Conservation (phyloP, 495 filamentous ascomycete species). For the Mycothermus thermophilus region DNA sequence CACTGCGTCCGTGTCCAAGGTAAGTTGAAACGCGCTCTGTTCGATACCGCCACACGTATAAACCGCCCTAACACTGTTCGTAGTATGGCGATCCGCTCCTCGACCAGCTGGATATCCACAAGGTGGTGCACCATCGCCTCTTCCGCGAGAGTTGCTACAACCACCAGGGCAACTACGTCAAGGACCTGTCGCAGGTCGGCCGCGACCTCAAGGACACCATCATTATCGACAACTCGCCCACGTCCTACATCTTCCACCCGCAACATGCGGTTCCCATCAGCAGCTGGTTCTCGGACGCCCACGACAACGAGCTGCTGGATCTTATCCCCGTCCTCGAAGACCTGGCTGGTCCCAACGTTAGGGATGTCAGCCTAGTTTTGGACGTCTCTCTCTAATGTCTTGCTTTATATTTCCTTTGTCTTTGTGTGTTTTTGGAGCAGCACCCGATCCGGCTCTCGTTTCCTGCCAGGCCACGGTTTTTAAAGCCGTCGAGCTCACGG, state of each 20-base stretch:
- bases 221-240: conserved; percentile 99
- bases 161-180: conserved; percentile 98
- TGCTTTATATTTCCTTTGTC: conserved; percentile 19
- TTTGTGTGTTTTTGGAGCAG: no score
- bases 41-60: no score
- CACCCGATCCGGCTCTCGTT: no score
- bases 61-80: no score
- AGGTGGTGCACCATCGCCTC: conserved; percentile 87
- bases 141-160: conserved; percentile 99
- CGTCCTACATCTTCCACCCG: conserved; percentile 98
- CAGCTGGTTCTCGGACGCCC: conserved; percentile 99
- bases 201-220: conserved; percentile 95
- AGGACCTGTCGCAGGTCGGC: conserved; percentile 94
- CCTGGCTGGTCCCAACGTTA: conserved; percentile 70
- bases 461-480: no score
- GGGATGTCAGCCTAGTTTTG: conserved; percentile 93
- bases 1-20: conserved; percentile 96
- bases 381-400: conserved; percentile 74
- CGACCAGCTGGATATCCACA: conserved; percentile 94
- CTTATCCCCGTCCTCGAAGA: conserved; percentile 98
- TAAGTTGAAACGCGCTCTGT: conserved; percentile 36
- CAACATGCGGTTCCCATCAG: conserved; percentile 99
- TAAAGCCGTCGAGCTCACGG: no score
- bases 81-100: conserved; percentile 94
- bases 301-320: conserved; percentile 97